These are phyloP conservation scores for Trichophyton benhamiae DNA, from an alignment of 2,329 filamentous ascomycete genomes.

Conservation along the genomic window DNA sequence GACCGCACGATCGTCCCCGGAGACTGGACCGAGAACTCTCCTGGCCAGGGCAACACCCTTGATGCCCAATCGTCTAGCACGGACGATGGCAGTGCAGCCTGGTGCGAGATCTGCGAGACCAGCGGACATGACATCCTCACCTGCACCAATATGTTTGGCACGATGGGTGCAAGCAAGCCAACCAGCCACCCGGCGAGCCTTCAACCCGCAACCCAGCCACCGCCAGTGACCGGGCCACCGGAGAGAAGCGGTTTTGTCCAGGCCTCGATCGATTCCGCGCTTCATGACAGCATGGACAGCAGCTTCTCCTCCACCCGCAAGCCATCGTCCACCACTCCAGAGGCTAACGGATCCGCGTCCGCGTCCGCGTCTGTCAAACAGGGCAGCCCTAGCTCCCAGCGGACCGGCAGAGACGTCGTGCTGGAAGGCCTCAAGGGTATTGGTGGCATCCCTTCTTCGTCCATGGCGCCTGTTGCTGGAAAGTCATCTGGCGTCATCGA, in stretches of 20 bases:
- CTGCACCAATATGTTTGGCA: conserved; percentile 77
- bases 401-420: conserved; percentile 31
- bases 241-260: not conserved
- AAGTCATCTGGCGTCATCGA: conserved; percentile 70
- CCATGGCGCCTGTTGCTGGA: conserved; percentile 55
- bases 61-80: conserved; percentile 46
- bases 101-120: conserved; percentile 94
- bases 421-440: conserved; percentile 33
- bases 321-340: not conserved
- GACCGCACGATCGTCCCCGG: conserved; percentile 33
- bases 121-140: conserved; percentile 86
- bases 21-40: conserved; percentile 28
- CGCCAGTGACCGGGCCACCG: not conserved
- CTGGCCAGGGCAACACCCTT: conserved; percentile 17
- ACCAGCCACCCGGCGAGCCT: conserved; percentile 12
- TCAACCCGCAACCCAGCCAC: not conserved
- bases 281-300: not conserved
- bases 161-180: conserved; percentile 8
- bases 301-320: not conserved
- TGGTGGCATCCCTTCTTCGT: conserved; percentile 24
- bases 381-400: conserved; percentile 20
- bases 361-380: not conserved
- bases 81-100: conserved; percentile 62
- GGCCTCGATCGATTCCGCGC: not conserved
- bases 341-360: conserved; percentile 3